phyloP scores from a whole-genome alignment of 208 protist species.

The Leishmania gerbilli region DNA sequence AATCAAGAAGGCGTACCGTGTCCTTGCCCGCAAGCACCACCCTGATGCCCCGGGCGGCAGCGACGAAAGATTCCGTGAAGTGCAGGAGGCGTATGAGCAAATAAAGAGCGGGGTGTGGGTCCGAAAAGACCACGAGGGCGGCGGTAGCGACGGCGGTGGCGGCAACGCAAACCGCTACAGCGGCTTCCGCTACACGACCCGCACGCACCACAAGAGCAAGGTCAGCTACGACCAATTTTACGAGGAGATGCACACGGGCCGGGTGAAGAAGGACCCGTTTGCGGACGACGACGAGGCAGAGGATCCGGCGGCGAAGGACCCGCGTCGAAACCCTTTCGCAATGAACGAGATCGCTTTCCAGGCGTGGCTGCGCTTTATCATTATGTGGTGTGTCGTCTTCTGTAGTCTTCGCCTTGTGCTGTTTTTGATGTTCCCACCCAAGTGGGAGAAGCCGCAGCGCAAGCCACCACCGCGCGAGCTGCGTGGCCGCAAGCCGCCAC shows the following conservation, averaged over 20 bases:
- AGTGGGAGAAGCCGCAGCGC: slow-evolving; percentile 66
- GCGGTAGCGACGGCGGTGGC: slow-evolving; percentile 39
- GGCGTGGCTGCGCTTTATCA: slow-evolving; percentile 89
- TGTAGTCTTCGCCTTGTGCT: slow-evolving; percentile 62
- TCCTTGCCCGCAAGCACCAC: slow-evolving; percentile 88
- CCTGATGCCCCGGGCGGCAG: slow-evolving; percentile 88
- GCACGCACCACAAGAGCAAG: slow-evolving; percentile 75
- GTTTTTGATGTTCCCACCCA: slow-evolving; percentile 83
- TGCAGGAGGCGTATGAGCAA: slow-evolving; percentile 91
- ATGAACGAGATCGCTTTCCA: slow-evolving; percentile 81
- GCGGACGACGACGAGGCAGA: slow-evolving; percentile 76
- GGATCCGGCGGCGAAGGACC: slow-evolving; percentile 43
- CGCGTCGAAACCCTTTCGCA: slow-evolving; percentile 78
- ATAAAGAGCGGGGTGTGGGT: slow-evolving; percentile 90
- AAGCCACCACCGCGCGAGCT: slow-evolving; percentile 71
- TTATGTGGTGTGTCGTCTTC: slow-evolving; percentile 85
- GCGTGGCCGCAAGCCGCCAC: slow-evolving; percentile 33
- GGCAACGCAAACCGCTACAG: slow-evolving; percentile 76
- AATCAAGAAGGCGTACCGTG: slow-evolving; percentile 92
- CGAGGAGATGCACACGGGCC: slow-evolving; percentile 91
- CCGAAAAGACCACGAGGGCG: slow-evolving; percentile 44
- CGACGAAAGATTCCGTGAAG: slow-evolving; percentile 89
- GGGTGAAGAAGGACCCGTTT: slow-evolving; percentile 77
- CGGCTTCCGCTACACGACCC: slow-evolving; percentile 89
- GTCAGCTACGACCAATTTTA: slow-evolving; percentile 91